These are phyloP conservation scores for Porodaedalea pini DNA, from an alignment of 1,284 basidiomycete species.

Conservation along the genomic window DNA sequence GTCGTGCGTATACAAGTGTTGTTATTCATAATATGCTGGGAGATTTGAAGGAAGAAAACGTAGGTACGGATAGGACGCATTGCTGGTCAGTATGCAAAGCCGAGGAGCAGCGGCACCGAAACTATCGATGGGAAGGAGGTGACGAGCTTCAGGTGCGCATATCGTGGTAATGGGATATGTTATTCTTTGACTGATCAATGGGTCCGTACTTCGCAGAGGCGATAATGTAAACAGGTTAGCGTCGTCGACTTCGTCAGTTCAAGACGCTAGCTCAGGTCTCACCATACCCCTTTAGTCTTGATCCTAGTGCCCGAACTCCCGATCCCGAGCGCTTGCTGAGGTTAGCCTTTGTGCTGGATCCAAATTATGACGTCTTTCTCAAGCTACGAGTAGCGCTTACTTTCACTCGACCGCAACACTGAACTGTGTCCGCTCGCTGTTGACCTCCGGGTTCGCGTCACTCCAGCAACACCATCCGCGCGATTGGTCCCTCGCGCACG, in stretches of 20 bases:
- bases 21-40: not conserved
- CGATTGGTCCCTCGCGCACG: constrained; percentile 91
- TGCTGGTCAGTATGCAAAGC: constrained; percentile 96
- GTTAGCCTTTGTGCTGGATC: constrained; percentile 34
- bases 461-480: constrained; percentile 74
- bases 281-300: constrained; percentile 42
- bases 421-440: constrained; percentile 86
- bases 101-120: constrained; percentile 85
- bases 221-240: constrained; percentile 91
- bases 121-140: constrained; percentile 67
- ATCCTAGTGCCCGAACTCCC: constrained; percentile 75
- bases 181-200: not conserved
- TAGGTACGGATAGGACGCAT: constrained; percentile 87
- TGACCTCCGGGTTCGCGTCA: constrained; percentile 89
- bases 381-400: constrained; percentile 67
- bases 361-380: not conserved
- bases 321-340: constrained; percentile 85
- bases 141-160: constrained; percentile 70
- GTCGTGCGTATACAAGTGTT: constrained; percentile 51
- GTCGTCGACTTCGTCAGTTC: constrained; percentile 26
- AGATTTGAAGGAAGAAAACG: not conserved
- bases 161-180: constrained; percentile 7
- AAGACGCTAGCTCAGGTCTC: not conserved
- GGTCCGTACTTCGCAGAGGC: constrained; percentile 52
- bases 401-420: constrained; percentile 94